These are phyloP conservation scores for Phytophthora boehmeriae DNA, from an alignment of 352 stramenopile genomes.

Conservation along the genomic window DNA sequence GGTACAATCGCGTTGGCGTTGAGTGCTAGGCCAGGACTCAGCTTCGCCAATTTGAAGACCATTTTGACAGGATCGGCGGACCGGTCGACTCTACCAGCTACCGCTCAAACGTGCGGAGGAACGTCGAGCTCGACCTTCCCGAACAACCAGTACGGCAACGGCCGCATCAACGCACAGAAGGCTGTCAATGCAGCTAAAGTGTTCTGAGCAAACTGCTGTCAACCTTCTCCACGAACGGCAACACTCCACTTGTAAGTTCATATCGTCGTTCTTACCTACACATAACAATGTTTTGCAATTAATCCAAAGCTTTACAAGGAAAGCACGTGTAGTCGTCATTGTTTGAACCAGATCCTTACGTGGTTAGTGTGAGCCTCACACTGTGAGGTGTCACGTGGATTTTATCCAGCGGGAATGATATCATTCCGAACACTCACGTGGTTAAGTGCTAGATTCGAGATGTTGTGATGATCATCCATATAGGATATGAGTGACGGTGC, in stretches of 20 bases:
- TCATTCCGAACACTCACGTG: too few species aligned
- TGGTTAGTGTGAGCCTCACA: too few species aligned
- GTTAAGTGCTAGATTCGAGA: too few species aligned
- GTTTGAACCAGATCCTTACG: too few species aligned
- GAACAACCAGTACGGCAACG: constrained; percentile 68
- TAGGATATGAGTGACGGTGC: too few species aligned
- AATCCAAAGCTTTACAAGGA: too few species aligned
- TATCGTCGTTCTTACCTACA: constrained; percentile 11
- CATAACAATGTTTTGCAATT: too few species aligned
- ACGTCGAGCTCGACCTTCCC: constrained; percentile 41
- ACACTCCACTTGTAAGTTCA: constrained; percentile 22
- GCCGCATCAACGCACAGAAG: constrained; percentile 48
- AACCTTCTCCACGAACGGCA: not conserved
- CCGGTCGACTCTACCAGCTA: constrained; percentile 7
- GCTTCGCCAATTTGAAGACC: constrained; percentile 35
- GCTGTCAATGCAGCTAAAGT: constrained; percentile 35
- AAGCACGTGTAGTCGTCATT: too few species aligned
- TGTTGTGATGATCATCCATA: too few species aligned
- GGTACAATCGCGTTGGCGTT: constrained; percentile 58
- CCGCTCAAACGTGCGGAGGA: constrained; percentile 33
- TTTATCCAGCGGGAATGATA: too few species aligned
- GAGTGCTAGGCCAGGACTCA: constrained; percentile 36
- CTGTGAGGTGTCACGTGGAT: too few species aligned
- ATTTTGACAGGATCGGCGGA: constrained; percentile 27
- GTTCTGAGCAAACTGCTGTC: constrained; percentile 16